These are phyloP conservation scores for Entophlyctis helioformis DNA, from an alignment of 192 early-diverging fungal genomes.

Conservation along the genomic window DNA sequence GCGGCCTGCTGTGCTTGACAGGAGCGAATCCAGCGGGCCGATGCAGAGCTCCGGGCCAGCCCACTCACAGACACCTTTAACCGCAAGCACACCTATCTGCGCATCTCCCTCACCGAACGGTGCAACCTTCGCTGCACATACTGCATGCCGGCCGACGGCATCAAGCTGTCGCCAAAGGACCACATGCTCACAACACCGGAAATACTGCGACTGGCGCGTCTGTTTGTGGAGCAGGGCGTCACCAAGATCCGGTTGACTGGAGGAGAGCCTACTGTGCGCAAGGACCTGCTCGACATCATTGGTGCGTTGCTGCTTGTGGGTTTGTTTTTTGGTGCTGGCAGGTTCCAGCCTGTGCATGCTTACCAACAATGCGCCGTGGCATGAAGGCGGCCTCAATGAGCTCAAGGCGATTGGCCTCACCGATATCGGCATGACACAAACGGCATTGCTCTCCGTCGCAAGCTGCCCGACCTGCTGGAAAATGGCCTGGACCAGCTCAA, in stretches of 20 bases:
- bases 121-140: conserved; percentile 95
- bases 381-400: conserved; percentile 49
- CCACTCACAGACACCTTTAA: conserved; percentile 56
- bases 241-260: conserved; percentile 93
- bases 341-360: too few relatives aligned
- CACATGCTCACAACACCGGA: conserved; percentile 69
- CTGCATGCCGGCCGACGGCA: conserved; percentile 90
- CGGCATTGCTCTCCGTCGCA: conserved; percentile 79
- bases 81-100: conserved; percentile 83
- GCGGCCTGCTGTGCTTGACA: too few relatives aligned
- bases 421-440: conserved; percentile 86
- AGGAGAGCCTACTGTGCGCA: conserved; percentile 90
- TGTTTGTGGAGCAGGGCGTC: conserved; percentile 84
- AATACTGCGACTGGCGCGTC: conserved; percentile 61
- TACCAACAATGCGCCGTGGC: too few relatives aligned
- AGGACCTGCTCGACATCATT: conserved; percentile 79
- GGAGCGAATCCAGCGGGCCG: too few relatives aligned
- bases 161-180: conserved; percentile 43
- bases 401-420: conserved; percentile 63
- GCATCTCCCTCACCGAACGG: conserved; percentile 86
- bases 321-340: too few relatives aligned
- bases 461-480: conserved; percentile 55
- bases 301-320: conserved; percentile 36
- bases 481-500: conserved; percentile 81
- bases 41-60: too few relatives aligned